phyloP scores from a whole-genome alignment of 2,329 filamentous ascomycete species.

The Uncinocarpus reesii region DNA sequence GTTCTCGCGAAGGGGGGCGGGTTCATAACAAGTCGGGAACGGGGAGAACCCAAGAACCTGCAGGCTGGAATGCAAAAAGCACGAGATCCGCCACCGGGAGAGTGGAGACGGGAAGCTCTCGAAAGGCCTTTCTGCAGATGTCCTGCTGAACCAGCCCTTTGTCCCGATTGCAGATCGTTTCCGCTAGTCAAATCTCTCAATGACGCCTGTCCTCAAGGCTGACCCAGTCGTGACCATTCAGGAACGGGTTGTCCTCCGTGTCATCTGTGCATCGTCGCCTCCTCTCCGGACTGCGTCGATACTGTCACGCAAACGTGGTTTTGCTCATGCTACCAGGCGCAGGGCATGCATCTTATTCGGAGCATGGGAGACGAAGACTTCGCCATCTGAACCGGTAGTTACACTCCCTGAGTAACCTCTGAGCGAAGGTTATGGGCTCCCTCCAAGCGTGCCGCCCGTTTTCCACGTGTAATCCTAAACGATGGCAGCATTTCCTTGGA shows the following conservation, averaged over 20 bases:
- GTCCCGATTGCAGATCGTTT: conserved; percentile 8
- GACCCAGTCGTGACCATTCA: background rate
- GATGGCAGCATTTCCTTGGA: background rate
- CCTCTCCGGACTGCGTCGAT: background rate
- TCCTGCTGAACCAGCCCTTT: background rate
- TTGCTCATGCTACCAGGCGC: background rate
- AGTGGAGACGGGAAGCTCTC: background rate
- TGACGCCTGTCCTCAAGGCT: background rate
- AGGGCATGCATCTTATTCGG: background rate
- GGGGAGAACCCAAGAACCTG: background rate
- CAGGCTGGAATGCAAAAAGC: background rate
- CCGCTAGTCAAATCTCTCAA: background rate
- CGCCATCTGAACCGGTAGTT: background rate
- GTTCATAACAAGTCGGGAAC: background rate
- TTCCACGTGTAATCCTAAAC: conserved; percentile 4
- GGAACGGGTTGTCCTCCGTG: background rate
- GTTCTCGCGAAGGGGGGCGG: background rate
- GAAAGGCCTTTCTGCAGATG: background rate
- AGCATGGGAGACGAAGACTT: background rate
- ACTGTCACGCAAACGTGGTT: conserved; percentile 5
- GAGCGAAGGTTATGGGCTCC: background rate
- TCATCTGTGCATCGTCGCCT: conserved; percentile 3
- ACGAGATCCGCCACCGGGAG: conserved; percentile 4
- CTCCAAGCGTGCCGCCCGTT: background rate
- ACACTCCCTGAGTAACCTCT: background rate